Base-by-base conservation (phyloP, 176 grass and related monocot genomes). In the Eragrostis curvula region DNA sequence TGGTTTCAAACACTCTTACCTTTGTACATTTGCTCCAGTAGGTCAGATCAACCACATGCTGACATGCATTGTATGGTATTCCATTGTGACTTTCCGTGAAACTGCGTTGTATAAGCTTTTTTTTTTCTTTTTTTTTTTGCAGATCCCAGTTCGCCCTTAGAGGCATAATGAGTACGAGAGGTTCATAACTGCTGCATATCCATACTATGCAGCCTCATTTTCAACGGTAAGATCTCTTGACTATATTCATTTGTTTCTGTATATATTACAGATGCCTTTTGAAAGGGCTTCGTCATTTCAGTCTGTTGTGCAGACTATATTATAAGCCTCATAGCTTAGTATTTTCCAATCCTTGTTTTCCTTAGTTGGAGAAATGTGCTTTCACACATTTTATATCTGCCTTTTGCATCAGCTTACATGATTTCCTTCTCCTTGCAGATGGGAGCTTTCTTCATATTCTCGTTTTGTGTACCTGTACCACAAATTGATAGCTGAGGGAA, bases 361-460 rank as follows among this genome's bases (percentile, higher is more conserved):
- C 49, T 68, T n/a, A 6, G 24, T 21, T 63, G 23, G 3, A 25
- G 10, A 67, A 15, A 18, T 57, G 24, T 15, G 63, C 25, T 3
- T 24, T 30, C 62, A 59, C 42, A 55, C 29, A 27, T n/a, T 58
- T 12, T 44, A 61, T 53, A 29, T 50, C 32, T 59, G 65, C 23
- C 16, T 51, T 12, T 15, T 79, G 56, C 9, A n/a, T 63, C 29
- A 73, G 12, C 24, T 68, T 87, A 82, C 6, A 75, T 70, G 8
- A 32, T 55, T 79, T 51, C 15, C 21, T 83, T 42, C 49, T 74
- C n/a, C 24, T 80, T 90, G 82, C 90, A 98, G 92, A 99, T 99
- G 97, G 97, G 78, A 39, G 97, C 87, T 63, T 99, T 99, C 85
- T 99, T 99, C 84, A 79, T 99, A 85, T 96, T 99, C 91, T 96